Evolutionary conservation across 2,329 filamentous ascomycete species (phyloP).

Genomic region (Anthostomella pinea): DNA sequence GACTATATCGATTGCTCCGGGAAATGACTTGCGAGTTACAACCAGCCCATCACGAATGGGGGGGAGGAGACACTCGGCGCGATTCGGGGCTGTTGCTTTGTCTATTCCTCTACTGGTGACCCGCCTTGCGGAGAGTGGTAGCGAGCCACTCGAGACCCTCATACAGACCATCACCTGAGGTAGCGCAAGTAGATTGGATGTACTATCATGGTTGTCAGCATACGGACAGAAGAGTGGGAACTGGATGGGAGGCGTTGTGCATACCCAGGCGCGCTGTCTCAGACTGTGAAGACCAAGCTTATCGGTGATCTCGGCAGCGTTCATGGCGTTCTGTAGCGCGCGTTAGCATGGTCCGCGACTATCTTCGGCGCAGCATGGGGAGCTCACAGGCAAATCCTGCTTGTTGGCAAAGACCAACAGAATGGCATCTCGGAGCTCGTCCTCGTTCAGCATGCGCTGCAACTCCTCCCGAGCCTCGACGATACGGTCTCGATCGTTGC

Average conservation of each 20-base stretch:
- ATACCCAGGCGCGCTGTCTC: conserved; percentile 98
- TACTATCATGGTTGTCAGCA: conserved; percentile 56
- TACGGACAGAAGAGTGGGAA: conserved; percentile 1
- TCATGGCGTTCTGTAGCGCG: conserved; percentile 84
- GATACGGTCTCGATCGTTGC: conserved; percentile 97
- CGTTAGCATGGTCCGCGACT: conserved; percentile 30
- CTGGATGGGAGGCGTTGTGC: conserved; percentile 36
- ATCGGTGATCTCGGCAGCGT: conserved; percentile 99
- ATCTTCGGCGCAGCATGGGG: neutral
- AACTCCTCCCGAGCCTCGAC: conserved; percentile 95
- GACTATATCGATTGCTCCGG: conserved; percentile 55
- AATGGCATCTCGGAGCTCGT: conserved; percentile 95
- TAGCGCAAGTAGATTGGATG: conserved; percentile 99
- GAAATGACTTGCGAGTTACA: conserved; percentile 57
- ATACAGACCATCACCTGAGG: conserved; percentile 98
- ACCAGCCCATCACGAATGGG: conserved; percentile 49
- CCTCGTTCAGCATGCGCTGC: conserved; percentile 97
- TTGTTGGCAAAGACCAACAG: conserved; percentile 99
- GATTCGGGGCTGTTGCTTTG: conserved; percentile 34
- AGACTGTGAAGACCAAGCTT: conserved; percentile 99
- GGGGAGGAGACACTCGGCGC: conserved; percentile 42
- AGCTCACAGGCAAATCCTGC: conserved; percentile 93
- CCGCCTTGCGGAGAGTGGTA: conserved; percentile 75
- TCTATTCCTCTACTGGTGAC: conserved; percentile 54
- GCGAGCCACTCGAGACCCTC: conserved; percentile 96